A percentile compares a stretch with the other conserved stretches of the same genome.
Evolutionary conservation across 1,284 basidiomycete species (phyloP).

Genomic region (Tylopilus sp.): DNA sequence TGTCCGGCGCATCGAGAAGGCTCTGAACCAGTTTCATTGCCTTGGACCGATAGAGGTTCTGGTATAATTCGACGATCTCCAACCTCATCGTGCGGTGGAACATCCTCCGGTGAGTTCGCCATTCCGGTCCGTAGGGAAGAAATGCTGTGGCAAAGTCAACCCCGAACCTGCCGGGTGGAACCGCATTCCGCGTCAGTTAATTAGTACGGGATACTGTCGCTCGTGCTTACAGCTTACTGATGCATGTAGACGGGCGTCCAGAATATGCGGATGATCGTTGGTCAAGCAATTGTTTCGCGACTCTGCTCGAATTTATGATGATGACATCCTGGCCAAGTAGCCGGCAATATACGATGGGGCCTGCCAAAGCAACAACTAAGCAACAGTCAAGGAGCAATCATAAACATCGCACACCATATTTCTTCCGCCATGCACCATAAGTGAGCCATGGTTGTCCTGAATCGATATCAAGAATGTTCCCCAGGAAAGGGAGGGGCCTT

Average conservation of each 20-base stretch:
- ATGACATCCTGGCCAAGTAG: slow-evolving; percentile 26
- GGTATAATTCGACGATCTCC: slow-evolving; percentile 20
- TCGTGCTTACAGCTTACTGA: slow-evolving; percentile 24
- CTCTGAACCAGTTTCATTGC: slow-evolving; percentile 18
- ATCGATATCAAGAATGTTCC: slow-evolving; percentile 45
- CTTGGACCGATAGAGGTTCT: slow-evolving; percentile 22
- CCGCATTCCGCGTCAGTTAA: neutral
- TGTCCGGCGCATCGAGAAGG: slow-evolving; percentile 23
- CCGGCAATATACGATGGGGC: slow-evolving; percentile 27
- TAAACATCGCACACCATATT: slow-evolving; percentile 20
- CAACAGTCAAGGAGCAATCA: neutral
- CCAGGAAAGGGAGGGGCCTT: slow-evolving; percentile 32
- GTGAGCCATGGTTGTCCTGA: slow-evolving; percentile 39
- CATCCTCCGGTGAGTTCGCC: slow-evolving; percentile 29
- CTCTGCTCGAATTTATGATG: slow-evolving; percentile 26
- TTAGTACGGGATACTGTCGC: neutral
- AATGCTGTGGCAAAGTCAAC: slow-evolving; percentile 33
- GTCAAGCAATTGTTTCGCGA: slow-evolving; percentile 30
- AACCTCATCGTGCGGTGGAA: slow-evolving; percentile 29
- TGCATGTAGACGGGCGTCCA: slow-evolving; percentile 23
- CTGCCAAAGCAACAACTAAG: slow-evolving; percentile 12
- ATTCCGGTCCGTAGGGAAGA: slow-evolving; percentile 29
- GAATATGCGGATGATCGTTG: slow-evolving; percentile 31
- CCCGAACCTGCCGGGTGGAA: slow-evolving; percentile 23
- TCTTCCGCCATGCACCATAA: slow-evolving; percentile 27